These are phyloP conservation scores for Penicillium sclerotiorum DNA, from an alignment of 2,329 filamentous ascomycete genomes.

Conservation along the genomic window DNA sequence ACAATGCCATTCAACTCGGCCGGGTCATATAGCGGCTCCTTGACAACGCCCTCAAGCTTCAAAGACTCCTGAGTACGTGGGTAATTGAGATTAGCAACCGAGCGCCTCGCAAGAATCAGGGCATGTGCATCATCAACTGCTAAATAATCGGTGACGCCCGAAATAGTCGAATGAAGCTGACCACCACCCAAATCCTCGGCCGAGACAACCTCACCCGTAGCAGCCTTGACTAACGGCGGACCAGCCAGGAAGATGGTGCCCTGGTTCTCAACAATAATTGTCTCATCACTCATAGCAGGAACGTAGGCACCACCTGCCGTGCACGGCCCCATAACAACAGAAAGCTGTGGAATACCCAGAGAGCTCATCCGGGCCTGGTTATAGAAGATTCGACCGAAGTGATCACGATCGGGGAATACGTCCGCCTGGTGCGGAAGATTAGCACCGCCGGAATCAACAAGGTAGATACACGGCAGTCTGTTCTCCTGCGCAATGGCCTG, in stretches of 20 bases:
- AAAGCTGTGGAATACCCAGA: slow-evolving; percentile 85
- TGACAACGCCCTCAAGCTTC: slow-evolving; percentile 47
- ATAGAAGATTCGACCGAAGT: slow-evolving; percentile 97
- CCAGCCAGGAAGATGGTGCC: slow-evolving; percentile 98
- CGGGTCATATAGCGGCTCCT: slow-evolving; percentile 78
- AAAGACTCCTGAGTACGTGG: slow-evolving; percentile 54
- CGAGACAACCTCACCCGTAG: slow-evolving; percentile 88
- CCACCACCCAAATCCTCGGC: slow-evolving; percentile 91
- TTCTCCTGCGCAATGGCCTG: slow-evolving; percentile 92
- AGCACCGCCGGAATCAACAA: slow-evolving; percentile 93
- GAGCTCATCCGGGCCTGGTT: slow-evolving; percentile 95
- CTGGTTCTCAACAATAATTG: slow-evolving; percentile 92
- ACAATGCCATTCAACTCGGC: slow-evolving; percentile 85
- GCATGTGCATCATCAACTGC: slow-evolving; percentile 94
- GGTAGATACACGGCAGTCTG: slow-evolving; percentile 80
- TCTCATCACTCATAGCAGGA: slow-evolving; percentile 95
- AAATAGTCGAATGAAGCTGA: slow-evolving; percentile 84
- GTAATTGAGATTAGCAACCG: slow-evolving; percentile 88
- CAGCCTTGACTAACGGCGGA: slow-evolving; percentile 91
- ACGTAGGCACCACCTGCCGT: slow-evolving; percentile 96
- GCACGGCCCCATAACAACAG: slow-evolving; percentile 96
- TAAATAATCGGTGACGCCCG: slow-evolving; percentile 92
- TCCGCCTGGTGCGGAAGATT: slow-evolving; percentile 94
- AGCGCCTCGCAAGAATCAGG: slow-evolving; percentile 79
- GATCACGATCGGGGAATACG: slow-evolving; percentile 91